These are phyloP conservation scores for Rhododendron henanense DNA, from an alignment of 148 eudicot genomes.

Conservation along the genomic window DNA sequence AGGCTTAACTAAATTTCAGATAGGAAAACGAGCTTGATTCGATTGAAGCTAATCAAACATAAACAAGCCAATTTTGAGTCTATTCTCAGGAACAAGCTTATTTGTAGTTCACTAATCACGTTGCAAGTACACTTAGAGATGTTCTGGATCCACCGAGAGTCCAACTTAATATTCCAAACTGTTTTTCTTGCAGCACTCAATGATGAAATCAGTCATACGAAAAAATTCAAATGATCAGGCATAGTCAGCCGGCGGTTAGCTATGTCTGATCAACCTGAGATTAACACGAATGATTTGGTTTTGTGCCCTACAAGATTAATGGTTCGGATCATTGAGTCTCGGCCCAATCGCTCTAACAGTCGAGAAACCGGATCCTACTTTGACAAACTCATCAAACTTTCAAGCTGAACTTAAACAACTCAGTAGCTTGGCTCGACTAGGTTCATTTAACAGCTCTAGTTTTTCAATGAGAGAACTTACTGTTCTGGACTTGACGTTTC, in stretches of 20 bases:
- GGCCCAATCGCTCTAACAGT: background rate
- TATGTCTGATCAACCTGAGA: background rate
- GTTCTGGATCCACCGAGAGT: too few relatives aligned
- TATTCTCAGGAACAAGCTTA: too few relatives aligned
- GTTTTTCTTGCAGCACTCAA: too few relatives aligned
- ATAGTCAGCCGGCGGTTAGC: background rate
- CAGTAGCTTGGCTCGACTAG: background rate
- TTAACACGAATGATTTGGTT: background rate
- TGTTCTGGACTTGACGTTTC: constrained; percentile 39
- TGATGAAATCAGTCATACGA: background rate
- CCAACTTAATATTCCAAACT: too few relatives aligned
- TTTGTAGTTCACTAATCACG: too few relatives aligned
- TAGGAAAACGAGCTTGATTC: too few relatives aligned
- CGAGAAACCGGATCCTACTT: background rate
- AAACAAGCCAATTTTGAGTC: too few relatives aligned
- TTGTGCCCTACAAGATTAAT: background rate
- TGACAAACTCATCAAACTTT: background rate
- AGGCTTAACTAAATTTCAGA: too few relatives aligned
- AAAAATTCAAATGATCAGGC: background rate
- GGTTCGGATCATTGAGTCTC: background rate
- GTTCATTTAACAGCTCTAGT: background rate
- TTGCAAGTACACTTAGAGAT: too few relatives aligned
- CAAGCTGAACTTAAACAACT: background rate
- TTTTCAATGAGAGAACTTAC: constrained; percentile 33
- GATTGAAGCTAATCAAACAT: too few relatives aligned